A percentile compares a stretch with the other conserved stretches of the same genome.
phyloP scores from a whole-genome alignment of 164 flowering plant species.

The Hamamelis virginiana region DNA sequence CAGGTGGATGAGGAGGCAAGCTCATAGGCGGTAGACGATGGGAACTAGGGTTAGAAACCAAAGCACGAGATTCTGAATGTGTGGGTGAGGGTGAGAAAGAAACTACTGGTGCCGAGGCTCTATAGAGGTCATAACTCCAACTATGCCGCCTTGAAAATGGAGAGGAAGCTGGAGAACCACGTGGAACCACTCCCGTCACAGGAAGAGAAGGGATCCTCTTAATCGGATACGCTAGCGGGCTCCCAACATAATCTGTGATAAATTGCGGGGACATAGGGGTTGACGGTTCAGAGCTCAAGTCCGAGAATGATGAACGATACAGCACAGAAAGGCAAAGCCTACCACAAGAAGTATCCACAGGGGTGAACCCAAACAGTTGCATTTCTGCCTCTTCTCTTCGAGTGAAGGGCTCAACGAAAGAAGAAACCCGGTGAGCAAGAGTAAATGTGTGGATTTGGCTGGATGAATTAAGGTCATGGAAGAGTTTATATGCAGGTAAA shows the following conservation, averaged over 20 bases:
- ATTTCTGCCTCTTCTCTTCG: constrained; percentile 75
- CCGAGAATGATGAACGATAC: constrained; percentile 54
- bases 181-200: constrained; percentile 19
- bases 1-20: constrained; percentile 49
- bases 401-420: constrained; percentile 77
- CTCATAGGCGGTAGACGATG: constrained; percentile 39
- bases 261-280: constrained; percentile 74
- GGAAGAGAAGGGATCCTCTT: constrained; percentile 72
- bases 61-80: constrained; percentile 50
- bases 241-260: constrained; percentile 93
- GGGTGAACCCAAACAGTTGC: constrained; percentile 65
- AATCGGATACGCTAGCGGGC: constrained; percentile 79
- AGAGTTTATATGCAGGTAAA: constrained; percentile 84
- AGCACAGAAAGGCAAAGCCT: constrained; percentile 76
- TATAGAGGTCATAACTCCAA: constrained; percentile 64
- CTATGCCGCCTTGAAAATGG: constrained; percentile 76
- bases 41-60: constrained; percentile 30
- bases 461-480: constrained; percentile 66
- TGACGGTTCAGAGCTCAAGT: constrained; percentile 55
- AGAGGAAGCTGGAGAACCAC: constrained; percentile 48
- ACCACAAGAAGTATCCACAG: constrained; percentile 78
- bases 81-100: constrained; percentile 63
- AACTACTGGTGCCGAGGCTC: constrained; percentile 50
- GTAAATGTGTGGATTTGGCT: constrained; percentile 51
- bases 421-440: constrained; percentile 61